Conservation (phyloP, 768 basidiomycete genomes). For the Baorangia bicolor region DNA sequence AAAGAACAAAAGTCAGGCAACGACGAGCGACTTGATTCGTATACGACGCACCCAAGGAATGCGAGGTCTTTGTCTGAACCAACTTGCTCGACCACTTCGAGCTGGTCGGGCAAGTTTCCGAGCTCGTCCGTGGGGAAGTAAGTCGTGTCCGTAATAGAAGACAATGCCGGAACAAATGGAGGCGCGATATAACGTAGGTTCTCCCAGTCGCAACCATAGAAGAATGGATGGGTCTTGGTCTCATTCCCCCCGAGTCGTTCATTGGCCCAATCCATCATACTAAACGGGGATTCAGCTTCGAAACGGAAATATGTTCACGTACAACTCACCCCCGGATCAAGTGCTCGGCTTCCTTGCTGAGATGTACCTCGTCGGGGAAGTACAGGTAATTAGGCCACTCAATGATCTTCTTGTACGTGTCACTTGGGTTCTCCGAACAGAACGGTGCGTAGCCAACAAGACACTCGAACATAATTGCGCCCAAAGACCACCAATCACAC, state of each 20-base stretch:
- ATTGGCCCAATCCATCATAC: conserved; percentile 85
- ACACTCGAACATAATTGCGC: conserved; percentile 99
- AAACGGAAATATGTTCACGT: background rate
- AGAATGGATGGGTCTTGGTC: conserved; percentile 92
- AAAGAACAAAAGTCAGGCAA: conserved; percentile 1
- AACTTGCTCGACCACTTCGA: conserved; percentile 59
- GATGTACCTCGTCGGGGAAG: conserved; percentile 94
- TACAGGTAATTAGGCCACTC: conserved; percentile 90
- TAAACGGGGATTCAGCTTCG: conserved; percentile 28
- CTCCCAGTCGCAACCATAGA: conserved; percentile 93
- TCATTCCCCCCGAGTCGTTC: conserved; percentile 75
- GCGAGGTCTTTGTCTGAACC: conserved; percentile 68
- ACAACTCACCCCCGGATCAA: conserved; percentile 72
- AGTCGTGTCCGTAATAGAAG: conserved; percentile 89
- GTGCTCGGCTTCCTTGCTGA: conserved; percentile 90
- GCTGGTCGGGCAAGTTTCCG: conserved; percentile 60
- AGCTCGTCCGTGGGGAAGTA: conserved; percentile 98
- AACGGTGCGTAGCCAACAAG: conserved; percentile 97
- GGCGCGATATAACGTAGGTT: conserved; percentile 90
- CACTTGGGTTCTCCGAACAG: conserved; percentile 94
- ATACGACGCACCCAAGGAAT: conserved; percentile 54
- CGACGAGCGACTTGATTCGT: background rate
- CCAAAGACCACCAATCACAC: conserved; percentile 99
- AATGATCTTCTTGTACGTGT: conserved; percentile 98
- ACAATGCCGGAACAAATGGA: conserved; percentile 91